phyloP scores from a whole-genome alignment of 2,329 filamentous ascomycete genomes.

The Ophiostoma himal-ulmi region DNA sequence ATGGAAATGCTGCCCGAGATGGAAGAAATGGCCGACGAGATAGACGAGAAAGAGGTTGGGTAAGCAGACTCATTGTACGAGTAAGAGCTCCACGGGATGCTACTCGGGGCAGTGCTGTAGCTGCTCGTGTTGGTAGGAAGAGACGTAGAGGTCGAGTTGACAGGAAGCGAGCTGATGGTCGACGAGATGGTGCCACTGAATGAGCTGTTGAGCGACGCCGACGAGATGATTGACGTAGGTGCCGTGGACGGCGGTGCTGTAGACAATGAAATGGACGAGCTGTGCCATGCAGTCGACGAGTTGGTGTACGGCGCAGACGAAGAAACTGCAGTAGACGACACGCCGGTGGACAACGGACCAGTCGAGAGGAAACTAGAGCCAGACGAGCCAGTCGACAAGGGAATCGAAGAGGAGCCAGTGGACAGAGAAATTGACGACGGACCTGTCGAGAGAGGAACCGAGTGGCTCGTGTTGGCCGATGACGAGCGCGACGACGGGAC shows the following conservation, averaged over 20 bases:
- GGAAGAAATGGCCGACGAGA: not conserved
- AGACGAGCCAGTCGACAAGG: not conserved
- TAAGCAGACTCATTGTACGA: not conserved
- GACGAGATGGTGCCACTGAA: not conserved
- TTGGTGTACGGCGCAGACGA: constrained; percentile 4
- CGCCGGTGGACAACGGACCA: constrained; percentile 3
- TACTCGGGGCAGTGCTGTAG: not conserved
- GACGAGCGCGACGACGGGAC: not conserved
- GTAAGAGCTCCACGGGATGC: not conserved
- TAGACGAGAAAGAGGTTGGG: not conserved
- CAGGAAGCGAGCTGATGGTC: not conserved
- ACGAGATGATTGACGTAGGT: not conserved
- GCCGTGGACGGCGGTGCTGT: not conserved
- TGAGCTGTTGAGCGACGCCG: not conserved
- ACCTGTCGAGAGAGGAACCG: not conserved
- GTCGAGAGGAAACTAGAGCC: not conserved
- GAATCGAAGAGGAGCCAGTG: not conserved
- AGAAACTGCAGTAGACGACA: not conserved
- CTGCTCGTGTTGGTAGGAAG: constrained; percentile 11
- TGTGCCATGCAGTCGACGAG: constrained; percentile 2
- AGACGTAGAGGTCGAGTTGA: not conserved
- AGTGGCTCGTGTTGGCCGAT: not conserved
- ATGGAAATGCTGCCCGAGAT: not conserved
- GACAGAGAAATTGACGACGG: not conserved
- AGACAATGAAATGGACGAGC: not conserved